Percentiles rank a stretch among this genome's conserved stretches.
Conservation (phyloP, 257 asterid species). For the Solanum sejunctum region DNA sequence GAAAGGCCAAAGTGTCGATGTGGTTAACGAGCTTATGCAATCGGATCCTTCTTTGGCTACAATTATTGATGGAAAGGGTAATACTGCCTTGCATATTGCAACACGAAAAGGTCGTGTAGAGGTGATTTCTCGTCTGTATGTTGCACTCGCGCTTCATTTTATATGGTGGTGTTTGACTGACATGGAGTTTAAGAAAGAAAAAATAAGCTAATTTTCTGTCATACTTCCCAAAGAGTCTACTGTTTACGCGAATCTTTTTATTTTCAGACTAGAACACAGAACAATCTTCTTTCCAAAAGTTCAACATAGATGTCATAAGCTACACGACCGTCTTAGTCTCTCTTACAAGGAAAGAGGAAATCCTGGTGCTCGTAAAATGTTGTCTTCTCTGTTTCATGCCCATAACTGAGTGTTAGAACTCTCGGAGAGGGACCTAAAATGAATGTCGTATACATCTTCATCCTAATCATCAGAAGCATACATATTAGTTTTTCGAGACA, state of each 20-base stretch:
- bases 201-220: neutral
- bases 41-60: constrained; percentile 22
- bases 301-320: neutral
- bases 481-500: too few species aligned
- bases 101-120: constrained; percentile 51
- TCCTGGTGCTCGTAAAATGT: neutral
- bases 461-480: too few species aligned
- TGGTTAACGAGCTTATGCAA: constrained; percentile 41
- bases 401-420: neutral
- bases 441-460: too few species aligned
- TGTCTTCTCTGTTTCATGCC: neutral
- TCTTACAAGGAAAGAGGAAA: neutral
- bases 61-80: constrained; percentile 49
- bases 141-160: neutral
- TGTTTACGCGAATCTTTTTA: neutral
- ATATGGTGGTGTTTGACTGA: neutral
- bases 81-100: constrained; percentile 62
- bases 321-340: neutral
- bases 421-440: too few species aligned
- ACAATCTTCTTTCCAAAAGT: neutral
- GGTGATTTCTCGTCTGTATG: constrained; percentile 12
- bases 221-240: neutral
- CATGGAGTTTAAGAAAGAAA: neutral
- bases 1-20: constrained; percentile 39
- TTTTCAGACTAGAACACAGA: neutral